Evolutionary conservation across 768 basidiomycete genomes (phyloP).

Genomic region (Amanita phalloides): DNA sequence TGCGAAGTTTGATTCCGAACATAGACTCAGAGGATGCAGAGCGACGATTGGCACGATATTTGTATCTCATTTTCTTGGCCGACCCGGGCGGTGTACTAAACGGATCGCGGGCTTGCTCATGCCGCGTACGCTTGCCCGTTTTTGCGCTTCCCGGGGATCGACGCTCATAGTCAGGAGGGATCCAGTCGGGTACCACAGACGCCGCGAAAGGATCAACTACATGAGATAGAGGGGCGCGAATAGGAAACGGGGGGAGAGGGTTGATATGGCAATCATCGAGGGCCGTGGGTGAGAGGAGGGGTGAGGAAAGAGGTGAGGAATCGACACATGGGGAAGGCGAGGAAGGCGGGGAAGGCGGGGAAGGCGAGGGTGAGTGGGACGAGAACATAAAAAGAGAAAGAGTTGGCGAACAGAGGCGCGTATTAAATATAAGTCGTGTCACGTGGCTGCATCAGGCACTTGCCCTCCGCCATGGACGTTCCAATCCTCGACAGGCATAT

Average conservation of each 20-base stretch:
- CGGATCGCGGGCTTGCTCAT: not conserved
- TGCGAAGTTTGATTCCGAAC: constrained; percentile 6
- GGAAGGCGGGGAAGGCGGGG: constrained; percentile 29
- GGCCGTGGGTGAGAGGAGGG: constrained; percentile 20
- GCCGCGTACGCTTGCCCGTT: constrained; percentile 16
- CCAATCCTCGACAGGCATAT: constrained; percentile 15
- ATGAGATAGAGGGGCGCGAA: constrained; percentile 7
- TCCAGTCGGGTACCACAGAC: constrained; percentile 36
- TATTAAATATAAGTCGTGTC: not conserved
- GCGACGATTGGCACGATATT: not conserved
- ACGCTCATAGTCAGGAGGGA: constrained; percentile 31
- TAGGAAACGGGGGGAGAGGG: not conserved
- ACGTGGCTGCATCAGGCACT: constrained; percentile 4
- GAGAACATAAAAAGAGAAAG: constrained; percentile 13
- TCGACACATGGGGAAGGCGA: constrained; percentile 20
- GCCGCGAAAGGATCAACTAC: constrained; percentile 45
- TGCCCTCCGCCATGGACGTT: constrained; percentile 3
- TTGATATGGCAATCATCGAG: constrained; percentile 15
- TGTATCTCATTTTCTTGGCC: constrained; percentile 5
- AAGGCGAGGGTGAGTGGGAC: constrained; percentile 15
- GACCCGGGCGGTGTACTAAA: constrained; percentile 6
- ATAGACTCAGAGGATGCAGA: not conserved
- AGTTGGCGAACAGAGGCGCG: not conserved
- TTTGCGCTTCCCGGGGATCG: constrained; percentile 13
- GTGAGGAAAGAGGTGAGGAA: constrained; percentile 45